Conservation (phyloP, 1,139 yeast species). For the Suhomyces yuchorum region DNA sequence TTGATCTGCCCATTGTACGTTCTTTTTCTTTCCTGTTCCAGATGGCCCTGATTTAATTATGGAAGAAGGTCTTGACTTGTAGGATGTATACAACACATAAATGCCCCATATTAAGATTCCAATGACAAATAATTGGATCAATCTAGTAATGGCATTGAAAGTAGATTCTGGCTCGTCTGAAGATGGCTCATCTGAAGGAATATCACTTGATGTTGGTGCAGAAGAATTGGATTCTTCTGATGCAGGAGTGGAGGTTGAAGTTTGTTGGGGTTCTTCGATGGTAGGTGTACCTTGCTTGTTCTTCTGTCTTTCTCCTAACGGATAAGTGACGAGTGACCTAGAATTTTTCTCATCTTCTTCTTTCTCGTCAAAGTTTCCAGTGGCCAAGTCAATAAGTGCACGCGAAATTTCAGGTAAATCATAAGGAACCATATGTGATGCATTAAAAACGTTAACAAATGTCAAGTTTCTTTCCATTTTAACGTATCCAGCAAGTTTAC, state of each 20-base stretch:
- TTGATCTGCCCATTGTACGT: slow-evolving; percentile 63
- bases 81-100: slow-evolving; percentile 40
- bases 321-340: slow-evolving; percentile 31
- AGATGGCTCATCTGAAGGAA: not conserved
- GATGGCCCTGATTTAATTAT: slow-evolving; percentile 42
- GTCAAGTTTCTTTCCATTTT: slow-evolving; percentile 70
- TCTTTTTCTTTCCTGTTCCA: slow-evolving; percentile 42
- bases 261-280: slow-evolving; percentile 2
- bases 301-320: slow-evolving; percentile 29
- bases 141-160: slow-evolving; percentile 37
- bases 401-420: slow-evolving; percentile 73
- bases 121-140: slow-evolving; percentile 46
- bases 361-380: slow-evolving; percentile 34
- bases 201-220: not conserved
- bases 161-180: slow-evolving; percentile 18
- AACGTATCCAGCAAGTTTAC: slow-evolving; percentile 52
- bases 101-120: slow-evolving; percentile 47
- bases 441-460: slow-evolving; percentile 68
- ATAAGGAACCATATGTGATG: slow-evolving; percentile 95
- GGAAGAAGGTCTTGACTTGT: slow-evolving; percentile 46
- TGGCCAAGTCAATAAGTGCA: slow-evolving; percentile 62
- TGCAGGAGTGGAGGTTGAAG: slow-evolving; percentile 2
- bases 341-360: slow-evolving; percentile 19
- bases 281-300: slow-evolving; percentile 6
- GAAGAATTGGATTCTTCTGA: slow-evolving; percentile 1